Evolutionary conservation across 1,139 yeast species (phyloP), one percentile per base, ranked within the genome.

Genomic region (Saccharomyces pastorianus): DNA sequence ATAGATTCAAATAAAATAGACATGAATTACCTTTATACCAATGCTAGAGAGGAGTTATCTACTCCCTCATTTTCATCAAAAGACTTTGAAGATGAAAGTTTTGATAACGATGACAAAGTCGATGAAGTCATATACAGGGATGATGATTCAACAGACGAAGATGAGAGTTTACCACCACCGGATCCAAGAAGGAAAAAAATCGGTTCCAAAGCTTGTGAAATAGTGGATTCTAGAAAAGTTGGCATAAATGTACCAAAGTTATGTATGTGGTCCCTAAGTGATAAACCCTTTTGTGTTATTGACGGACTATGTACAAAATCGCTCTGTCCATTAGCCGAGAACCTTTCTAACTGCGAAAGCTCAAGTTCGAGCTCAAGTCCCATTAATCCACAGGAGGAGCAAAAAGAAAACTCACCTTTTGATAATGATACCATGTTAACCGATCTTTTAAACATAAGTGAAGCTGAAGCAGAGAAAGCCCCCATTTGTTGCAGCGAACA

Each of bases 101-200:
- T 57, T 13, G 58, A 59, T n/a, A 50, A 56, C 46, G 60, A 60
- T 32, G 63, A 62, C 32, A 66, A 64, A 25, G 60, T 58, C 29
- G 69, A 66, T 23, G 59, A 64, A 32, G 61, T 61, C 5, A 57
- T 58, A 5, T 70, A 64, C 52, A 65, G 68, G 41, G 76, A 74
- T 59, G 95, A 95, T 47, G 96, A 91, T 62, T 88, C 96, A 9
- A 93, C 98, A 0, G 99, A 93, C 70, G 96, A 88, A 57, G 98
- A 93, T 66, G 78, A 81, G 32, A 76, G 83, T 17, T 72, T 91
- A 48, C 95, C 95, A 2, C 83, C 83, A 14, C 80, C 83, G 3
- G 79, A 85, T 6, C 75, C 81, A 11, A 76, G 79, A 54, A 76
- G 75, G 53, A 76, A 77, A 51, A 75, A 71, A 48, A 71, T 83